A percentile compares a stretch with the other conserved stretches of the same genome.
Conservation (phyloP, 78 protist genomes). For the Chrysochromulina parva region DNA sequence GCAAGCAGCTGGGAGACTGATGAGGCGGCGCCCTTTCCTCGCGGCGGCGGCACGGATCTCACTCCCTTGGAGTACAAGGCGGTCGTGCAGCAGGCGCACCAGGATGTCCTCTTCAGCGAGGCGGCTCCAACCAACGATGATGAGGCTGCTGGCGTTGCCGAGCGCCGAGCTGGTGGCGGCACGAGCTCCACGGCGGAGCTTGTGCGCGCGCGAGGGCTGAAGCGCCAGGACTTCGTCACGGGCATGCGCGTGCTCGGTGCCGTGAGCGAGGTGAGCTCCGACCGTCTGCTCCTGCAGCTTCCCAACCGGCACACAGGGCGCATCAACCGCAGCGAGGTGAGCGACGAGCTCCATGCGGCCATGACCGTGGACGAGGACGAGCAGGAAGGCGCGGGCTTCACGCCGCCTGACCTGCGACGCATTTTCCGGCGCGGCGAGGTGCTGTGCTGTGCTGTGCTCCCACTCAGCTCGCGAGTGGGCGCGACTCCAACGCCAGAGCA, state of each 20-base stretch:
- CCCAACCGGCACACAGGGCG: neutral
- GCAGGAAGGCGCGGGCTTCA: no score
- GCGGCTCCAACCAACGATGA: neutral
- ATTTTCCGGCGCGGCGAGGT: neutral
- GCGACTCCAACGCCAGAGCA: no score
- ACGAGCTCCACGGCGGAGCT: neutral
- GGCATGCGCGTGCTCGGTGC: neutral
- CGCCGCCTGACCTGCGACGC: neutral
- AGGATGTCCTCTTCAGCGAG: neutral
- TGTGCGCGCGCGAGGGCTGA: neutral
- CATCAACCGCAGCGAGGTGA: neutral
- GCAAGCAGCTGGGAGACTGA: neutral
- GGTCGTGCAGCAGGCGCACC: neutral
- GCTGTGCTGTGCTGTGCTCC: neutral
- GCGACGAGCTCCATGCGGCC: neutral
- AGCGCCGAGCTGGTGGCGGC: neutral
- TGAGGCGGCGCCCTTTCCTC: constrained; percentile 3
- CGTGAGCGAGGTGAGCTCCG: neutral
- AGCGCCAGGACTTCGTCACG: neutral
- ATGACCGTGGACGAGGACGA: neutral
- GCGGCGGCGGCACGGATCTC: constrained; percentile 25
- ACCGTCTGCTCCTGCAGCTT: neutral
- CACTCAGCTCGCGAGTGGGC: no score
- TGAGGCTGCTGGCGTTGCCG: neutral
- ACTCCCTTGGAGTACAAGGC: neutral